Evolutionary conservation across 2,329 filamentous ascomycete species (phyloP), one percentile per base, ranked within the genome.

Genomic region (Epichloe uncinata): DNA sequence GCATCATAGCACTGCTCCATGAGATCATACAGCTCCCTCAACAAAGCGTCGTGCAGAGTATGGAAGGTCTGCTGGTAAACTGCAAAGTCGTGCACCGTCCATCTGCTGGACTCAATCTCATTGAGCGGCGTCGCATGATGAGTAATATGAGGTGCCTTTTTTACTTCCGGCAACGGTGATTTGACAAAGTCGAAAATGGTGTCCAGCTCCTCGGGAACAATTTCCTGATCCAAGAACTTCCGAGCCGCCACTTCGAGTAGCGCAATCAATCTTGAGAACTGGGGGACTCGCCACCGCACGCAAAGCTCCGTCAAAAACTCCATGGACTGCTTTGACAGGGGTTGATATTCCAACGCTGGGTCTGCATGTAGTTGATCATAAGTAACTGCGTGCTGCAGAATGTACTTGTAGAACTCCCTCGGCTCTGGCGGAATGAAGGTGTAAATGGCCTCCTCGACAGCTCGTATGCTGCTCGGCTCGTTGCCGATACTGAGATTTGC

Each of bases 391-490:
- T 89, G 83, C 57, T 84, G 81, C 48, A 95, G 69, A 53, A 96
- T 84, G 50, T 84, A 82, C 61, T 87, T 85, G 69, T 95, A 95
- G 62, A 85, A 90, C 8, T 81, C 77, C 58, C 90, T 79, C 33
- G 91, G 79, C 56, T 96, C 87, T 35, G 84, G 73, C 34, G 93
- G 93, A 52, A 95, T 94, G 63, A 91, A 98, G 1, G 85, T 93
- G 64, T 91, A 97, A 46, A 82, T 77, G 45, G 81, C 70, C 57
- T 84, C 77, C 55, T 82, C 80, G 13, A 81, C 73, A 34, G 71
- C 63, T 49, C 74, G 69, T 52, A 76, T 75, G 53, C 71, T 72
- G 55, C 69, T 63, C n/a, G 62, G 63, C 45, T 79, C 73, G 30
- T 73, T 73, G 22, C 75, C 75, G 33, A 88, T 66, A 30, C 80